Conservation (phyloP, 345 rosid genomes). For the Acer campestre region DNA sequence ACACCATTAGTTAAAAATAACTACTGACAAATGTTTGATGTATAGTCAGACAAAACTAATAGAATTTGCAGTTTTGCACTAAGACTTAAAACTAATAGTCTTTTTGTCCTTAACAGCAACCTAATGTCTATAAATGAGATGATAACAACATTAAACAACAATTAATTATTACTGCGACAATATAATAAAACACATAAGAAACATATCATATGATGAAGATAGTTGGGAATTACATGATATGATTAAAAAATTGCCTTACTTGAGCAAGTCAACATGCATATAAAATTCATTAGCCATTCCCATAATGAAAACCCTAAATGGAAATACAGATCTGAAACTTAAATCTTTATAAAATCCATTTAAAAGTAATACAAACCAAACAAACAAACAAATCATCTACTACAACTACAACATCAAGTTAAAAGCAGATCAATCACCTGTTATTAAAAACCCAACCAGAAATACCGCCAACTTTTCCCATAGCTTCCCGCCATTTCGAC, state of each 20-base stretch:
- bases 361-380: not conserved
- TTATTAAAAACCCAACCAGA: slow-evolving; percentile 24
- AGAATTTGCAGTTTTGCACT: not conserved
- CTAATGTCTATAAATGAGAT: too few species aligned
- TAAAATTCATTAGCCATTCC: not conserved
- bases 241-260: not conserved
- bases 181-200: too few species aligned
- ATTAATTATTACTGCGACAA: too few species aligned
- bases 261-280: not conserved
- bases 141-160: too few species aligned
- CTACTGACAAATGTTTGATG: not conserved
- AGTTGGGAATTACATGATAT: not conserved
- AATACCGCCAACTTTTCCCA: slow-evolving; percentile 41
- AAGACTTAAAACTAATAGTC: too few species aligned
- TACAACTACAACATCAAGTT: not conserved
- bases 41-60: not conserved
- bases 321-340: not conserved
- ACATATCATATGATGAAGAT: too few species aligned
- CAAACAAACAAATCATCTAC: not conserved
- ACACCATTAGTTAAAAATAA: too few species aligned
- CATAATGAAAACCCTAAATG: not conserved
- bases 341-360: not conserved
- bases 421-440: slow-evolving; percentile 12
- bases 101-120: too few species aligned
- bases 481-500: slow-evolving; percentile 44